These are phyloP conservation scores for Citrullus mucosospermus DNA, from an alignment of 306 rosid species.

Conservation along the genomic window DNA sequence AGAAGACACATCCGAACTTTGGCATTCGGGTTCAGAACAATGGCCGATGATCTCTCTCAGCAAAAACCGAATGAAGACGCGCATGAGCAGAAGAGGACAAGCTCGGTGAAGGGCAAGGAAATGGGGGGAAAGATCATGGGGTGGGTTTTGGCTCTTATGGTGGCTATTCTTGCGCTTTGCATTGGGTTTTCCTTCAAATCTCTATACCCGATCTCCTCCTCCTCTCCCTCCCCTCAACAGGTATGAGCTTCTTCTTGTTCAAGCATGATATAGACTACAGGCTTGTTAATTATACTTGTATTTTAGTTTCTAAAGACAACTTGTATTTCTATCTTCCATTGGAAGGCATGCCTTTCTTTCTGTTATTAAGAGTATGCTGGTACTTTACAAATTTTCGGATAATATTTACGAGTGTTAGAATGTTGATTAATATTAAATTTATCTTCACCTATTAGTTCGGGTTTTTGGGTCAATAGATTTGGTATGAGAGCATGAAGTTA, in stretches of 20 bases:
- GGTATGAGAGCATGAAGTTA: too few relatives aligned
- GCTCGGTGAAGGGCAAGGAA: neutral
- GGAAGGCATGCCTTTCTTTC: neutral
- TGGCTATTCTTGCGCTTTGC: slow-evolving; percentile 2
- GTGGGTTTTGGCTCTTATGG: neutral
- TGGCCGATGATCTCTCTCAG: neutral
- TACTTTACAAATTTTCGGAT: neutral
- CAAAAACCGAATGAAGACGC: slow-evolving; percentile 1
- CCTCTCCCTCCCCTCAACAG: neutral
- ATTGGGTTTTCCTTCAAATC: neutral
- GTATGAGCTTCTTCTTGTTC: neutral
- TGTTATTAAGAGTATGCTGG: neutral
- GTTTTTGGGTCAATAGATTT: too few relatives aligned
- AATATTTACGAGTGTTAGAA: neutral
- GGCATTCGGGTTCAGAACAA: neutral
- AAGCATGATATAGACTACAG: neutral
- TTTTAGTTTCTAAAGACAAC: neutral
- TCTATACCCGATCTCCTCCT: neutral
- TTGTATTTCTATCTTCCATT: neutral
- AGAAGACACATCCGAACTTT: neutral
- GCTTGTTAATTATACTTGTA: neutral
- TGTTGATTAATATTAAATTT: too few relatives aligned
- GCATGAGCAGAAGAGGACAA: neutral
- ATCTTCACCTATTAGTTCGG: too few relatives aligned
- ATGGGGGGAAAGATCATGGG: slow-evolving; percentile 3